These are phyloP conservation scores for Przewalskia tangutica DNA, from an alignment of 257 asterid species.

Conservation along the genomic window DNA sequence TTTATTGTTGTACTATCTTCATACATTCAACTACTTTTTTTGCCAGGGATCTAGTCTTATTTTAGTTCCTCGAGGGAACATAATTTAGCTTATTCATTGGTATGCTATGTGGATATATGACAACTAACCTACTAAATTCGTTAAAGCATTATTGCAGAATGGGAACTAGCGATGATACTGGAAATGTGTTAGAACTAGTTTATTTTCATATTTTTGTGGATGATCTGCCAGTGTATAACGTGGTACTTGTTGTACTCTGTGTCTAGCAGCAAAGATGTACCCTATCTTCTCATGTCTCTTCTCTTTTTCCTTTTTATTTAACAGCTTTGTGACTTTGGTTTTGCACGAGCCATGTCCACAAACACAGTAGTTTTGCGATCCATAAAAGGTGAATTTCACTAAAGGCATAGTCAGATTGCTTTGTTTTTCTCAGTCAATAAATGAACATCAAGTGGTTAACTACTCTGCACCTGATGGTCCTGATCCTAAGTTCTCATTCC, in stretches of 20 bases:
- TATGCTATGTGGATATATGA: neutral
- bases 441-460: neutral
- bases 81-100: neutral
- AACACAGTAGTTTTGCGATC: conserved; percentile 93
- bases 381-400: conserved; percentile 54
- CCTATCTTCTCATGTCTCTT: conserved; percentile 5
- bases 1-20: neutral
- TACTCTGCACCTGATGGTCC: neutral
- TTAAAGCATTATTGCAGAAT: neutral
- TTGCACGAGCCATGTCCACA: conserved; percentile 98
- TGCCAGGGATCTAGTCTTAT: neutral
- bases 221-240: neutral
- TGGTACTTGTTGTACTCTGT: neutral
- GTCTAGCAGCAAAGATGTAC: conserved; percentile 1
- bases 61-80: neutral
- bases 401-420: neutral
- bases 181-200: neutral
- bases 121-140: neutral
- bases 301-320: conserved; percentile 12
- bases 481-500: conserved; percentile 9
- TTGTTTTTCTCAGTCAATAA: neutral
- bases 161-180: neutral
- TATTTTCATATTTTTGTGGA: neutral
- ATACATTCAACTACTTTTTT: neutral
- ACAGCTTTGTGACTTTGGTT: conserved; percentile 95